A percentile compares a stretch with the other conserved stretches of the same genome.
These are phyloP conservation scores for Colletotrichum noveboracense DNA, from an alignment of 2,329 filamentous ascomycete genomes.

Conservation along the genomic window DNA sequence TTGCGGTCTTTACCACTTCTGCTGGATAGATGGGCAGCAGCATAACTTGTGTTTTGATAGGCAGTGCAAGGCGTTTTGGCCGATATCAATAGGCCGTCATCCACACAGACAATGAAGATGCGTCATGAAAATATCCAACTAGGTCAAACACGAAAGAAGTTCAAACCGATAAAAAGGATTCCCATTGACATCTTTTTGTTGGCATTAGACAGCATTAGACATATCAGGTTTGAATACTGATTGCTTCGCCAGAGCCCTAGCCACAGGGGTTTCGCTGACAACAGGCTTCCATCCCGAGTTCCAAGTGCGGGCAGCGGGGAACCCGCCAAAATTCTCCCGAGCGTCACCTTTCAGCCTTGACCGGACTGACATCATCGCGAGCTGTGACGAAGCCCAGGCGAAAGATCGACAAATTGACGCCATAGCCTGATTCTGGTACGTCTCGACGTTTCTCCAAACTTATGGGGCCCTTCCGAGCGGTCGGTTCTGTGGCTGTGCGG, in stretches of 20 bases:
- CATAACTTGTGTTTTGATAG: neutral
- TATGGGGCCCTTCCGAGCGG: neutral
- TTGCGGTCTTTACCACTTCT: slow-evolving; percentile 12
- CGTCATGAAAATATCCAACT: neutral
- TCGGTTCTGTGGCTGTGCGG: neutral
- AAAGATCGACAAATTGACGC: slow-evolving; percentile 20
- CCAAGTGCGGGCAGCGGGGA: slow-evolving; percentile 12
- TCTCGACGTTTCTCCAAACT: neutral
- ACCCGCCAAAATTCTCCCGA: slow-evolving; percentile 5
- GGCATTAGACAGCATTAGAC: neutral
- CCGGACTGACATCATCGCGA: slow-evolving; percentile 19
- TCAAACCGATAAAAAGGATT: neutral
- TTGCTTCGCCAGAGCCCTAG: neutral
- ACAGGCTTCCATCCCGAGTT: neutral
- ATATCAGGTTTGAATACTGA: neutral
- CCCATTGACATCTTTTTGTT: neutral
- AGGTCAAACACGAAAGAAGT: neutral
- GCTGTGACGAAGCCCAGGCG: slow-evolving; percentile 11
- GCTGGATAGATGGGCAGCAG: slow-evolving; percentile 13
- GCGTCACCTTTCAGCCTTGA: slow-evolving; percentile 12
- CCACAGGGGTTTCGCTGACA: neutral
- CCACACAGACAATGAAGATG: neutral
- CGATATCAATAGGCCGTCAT: neutral
- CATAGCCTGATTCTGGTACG: slow-evolving; percentile 5
- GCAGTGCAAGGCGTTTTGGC: neutral